phyloP scores from a whole-genome alignment of 768 basidiomycete genomes.

The Panaeolus cyanescens region DNA sequence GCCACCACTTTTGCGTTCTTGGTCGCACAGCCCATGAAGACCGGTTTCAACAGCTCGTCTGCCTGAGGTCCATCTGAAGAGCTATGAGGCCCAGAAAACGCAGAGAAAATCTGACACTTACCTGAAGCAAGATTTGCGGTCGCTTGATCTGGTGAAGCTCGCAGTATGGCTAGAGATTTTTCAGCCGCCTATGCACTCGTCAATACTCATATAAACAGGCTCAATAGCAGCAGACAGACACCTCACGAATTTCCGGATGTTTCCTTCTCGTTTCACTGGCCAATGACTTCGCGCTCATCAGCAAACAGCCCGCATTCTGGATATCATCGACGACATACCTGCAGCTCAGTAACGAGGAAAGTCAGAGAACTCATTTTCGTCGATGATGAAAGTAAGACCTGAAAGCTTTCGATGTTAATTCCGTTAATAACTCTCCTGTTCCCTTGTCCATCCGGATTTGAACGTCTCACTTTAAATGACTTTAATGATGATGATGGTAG shows the following conservation, averaged over 20 bases:
- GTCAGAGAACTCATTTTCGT: constrained; percentile 60
- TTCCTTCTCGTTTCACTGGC: constrained; percentile 87
- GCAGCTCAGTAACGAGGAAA: constrained; percentile 74
- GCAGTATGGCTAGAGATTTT: constrained; percentile 79
- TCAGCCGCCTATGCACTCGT: constrained; percentile 68
- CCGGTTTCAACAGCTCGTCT: constrained; percentile 78
- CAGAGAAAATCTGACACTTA: constrained; percentile 35
- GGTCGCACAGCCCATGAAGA: constrained; percentile 93
- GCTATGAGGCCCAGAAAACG: constrained; percentile 2
- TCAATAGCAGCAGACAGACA: constrained; percentile 33
- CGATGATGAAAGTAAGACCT: background rate
- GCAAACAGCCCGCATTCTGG: background rate
- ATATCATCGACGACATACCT: constrained; percentile 26
- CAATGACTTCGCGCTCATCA: constrained; percentile 55
- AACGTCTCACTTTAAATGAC: constrained; percentile 1
- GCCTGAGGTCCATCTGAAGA: constrained; percentile 73
- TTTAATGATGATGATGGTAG: background rate
- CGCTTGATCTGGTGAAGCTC: constrained; percentile 82
- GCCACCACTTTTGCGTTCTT: constrained; percentile 94
- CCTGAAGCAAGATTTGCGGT: constrained; percentile 73
- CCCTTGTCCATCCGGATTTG: background rate
- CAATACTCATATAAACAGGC: constrained; percentile 15
- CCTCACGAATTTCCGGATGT: constrained; percentile 93
- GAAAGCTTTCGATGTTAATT: background rate
- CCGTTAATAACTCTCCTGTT: background rate